A percentile compares a stretch with the other conserved stretches of the same genome.
These are phyloP conservation scores for Tagetes patula DNA, from an alignment of 129 eudicot genomes.

Conservation along the genomic window DNA sequence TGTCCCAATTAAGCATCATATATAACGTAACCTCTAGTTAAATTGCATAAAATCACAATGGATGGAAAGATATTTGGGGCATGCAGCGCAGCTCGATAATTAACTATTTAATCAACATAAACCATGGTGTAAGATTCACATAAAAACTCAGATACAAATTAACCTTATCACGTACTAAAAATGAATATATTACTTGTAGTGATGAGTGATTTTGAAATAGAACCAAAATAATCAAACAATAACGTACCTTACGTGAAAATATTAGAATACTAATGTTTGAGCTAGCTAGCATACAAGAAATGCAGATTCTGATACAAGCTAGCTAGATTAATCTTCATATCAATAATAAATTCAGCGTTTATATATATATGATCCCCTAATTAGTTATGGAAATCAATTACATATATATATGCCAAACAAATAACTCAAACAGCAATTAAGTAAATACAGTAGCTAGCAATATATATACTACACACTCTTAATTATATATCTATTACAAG, in stretches of 20 bases:
- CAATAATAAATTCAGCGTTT: neutral
- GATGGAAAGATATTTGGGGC: neutral
- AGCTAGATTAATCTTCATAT: slow-evolving; percentile 13
- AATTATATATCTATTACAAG: slow-evolving; percentile 20
- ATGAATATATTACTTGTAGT: too few species aligned
- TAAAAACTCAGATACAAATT: neutral
- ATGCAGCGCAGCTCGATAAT: too few species aligned
- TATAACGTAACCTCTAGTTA: neutral
- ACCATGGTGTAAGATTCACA: neutral
- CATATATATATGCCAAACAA: slow-evolving; percentile 18
- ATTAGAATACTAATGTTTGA: too few species aligned
- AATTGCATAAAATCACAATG: slow-evolving; percentile 3
- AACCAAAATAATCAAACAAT: neutral
- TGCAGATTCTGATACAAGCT: slow-evolving; percentile 17
- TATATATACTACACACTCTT: slow-evolving; percentile 33
- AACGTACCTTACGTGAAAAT: too few species aligned
- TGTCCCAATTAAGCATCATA: too few species aligned
- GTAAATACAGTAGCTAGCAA: slow-evolving; percentile 27
- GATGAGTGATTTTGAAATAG: neutral
- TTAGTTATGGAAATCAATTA: slow-evolving; percentile 24
- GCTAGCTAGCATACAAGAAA: neutral
- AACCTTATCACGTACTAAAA: too few species aligned
- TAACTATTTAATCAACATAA: neutral
- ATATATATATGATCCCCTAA: slow-evolving; percentile 3
- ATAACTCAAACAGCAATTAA: slow-evolving; percentile 22